A percentile compares a stretch with the other conserved stretches of the same genome.
Conservation (phyloP, 2,329 filamentous ascomycete genomes). For the Hypocreales sp. region DNA sequence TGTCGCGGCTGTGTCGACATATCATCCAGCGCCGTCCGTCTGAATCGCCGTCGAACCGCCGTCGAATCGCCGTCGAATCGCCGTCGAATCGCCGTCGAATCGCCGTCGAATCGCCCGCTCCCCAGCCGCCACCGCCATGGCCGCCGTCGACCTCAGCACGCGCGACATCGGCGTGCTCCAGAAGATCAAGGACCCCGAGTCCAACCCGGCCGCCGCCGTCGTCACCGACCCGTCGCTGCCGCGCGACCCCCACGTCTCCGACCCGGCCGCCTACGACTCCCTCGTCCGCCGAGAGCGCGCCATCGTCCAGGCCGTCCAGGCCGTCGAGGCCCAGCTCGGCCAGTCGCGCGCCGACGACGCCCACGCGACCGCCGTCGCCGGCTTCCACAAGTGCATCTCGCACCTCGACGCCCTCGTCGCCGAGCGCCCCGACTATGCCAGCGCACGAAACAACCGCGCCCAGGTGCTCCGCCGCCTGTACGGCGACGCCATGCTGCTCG, state of each 20-base stretch:
- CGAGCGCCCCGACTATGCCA: conserved; percentile 50
- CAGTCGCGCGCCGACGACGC: conserved; percentile 20
- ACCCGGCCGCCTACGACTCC: conserved; percentile 31
- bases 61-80: too few relatives aligned
- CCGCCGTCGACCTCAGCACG: conserved; percentile 31
- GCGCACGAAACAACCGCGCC: conserved; percentile 59
- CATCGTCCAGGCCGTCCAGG: conserved; percentile 38
- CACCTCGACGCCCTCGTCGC: conserved; percentile 40
- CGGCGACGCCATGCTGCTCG: conserved; percentile 41
- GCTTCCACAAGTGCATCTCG: conserved; percentile 30
- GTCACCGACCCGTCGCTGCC: conserved; percentile 38
- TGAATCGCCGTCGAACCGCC: too few relatives aligned
- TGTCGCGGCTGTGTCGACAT: too few relatives aligned
- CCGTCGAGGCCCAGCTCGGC: conserved; percentile 36
- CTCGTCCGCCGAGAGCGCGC: conserved; percentile 34
- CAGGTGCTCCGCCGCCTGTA: conserved; percentile 49
- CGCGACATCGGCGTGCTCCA: conserved; percentile 47
- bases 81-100: too few relatives aligned
- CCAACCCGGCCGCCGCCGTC: conserved; percentile 36
- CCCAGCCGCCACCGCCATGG: too few relatives aligned
- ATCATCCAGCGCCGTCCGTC: too few relatives aligned
- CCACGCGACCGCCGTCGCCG: conserved; percentile 20
- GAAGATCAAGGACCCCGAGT: conserved; percentile 53
- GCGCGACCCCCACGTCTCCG: conserved; percentile 40
- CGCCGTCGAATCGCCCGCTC: too few relatives aligned